Conservation (phyloP, 2,329 filamentous ascomycete genomes). For the Aspergillus quadricinctus region DNA sequence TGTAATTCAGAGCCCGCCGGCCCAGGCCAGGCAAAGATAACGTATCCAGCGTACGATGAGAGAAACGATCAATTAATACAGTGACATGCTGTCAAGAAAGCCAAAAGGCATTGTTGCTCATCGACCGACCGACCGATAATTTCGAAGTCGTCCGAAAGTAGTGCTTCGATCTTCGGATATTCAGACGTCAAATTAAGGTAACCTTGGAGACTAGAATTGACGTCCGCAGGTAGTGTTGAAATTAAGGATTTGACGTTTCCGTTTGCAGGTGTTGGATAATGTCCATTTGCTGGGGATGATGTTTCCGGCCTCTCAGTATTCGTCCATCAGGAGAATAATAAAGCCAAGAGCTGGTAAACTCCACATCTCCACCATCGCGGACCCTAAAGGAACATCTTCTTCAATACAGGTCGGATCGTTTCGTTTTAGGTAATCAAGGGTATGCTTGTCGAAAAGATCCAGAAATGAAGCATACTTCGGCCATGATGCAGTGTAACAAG, state of each 20-base stretch:
- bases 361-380: neutral
- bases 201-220: neutral
- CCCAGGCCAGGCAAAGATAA: neutral
- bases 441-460: neutral
- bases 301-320: constrained; percentile 6
- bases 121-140: neutral
- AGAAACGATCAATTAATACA: neutral
- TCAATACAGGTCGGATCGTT: neutral
- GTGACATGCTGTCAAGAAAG: neutral
- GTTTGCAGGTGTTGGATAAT: neutral
- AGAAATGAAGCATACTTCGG: neutral
- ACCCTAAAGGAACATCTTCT: neutral
- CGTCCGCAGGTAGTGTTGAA: neutral
- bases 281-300: constrained; percentile 8
- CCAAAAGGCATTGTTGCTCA: neutral
- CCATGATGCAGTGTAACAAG: neutral
- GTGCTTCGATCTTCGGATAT: neutral
- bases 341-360: neutral
- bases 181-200: neutral
- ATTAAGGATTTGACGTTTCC: neutral
- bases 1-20: neutral
- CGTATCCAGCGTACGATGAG: neutral
- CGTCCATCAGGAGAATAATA: neutral
- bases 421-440: neutral
- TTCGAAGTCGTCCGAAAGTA: neutral